A percentile compares a stretch with the other conserved stretches of the same genome.
Conservation (phyloP, 2,329 filamentous ascomycete genomes). For the Trichophyton mentagrophytes region DNA sequence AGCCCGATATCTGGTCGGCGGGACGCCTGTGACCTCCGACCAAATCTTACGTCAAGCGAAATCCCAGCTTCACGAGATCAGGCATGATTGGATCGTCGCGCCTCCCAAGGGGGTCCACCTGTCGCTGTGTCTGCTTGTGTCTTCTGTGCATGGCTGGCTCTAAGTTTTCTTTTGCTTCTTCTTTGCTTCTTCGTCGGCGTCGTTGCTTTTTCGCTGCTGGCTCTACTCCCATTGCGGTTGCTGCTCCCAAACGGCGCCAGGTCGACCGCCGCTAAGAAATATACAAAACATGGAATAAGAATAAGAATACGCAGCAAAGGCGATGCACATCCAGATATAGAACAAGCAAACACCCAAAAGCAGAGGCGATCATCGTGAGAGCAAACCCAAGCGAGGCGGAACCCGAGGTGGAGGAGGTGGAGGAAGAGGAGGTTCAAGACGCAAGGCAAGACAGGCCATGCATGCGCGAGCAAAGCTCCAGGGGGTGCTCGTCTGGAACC, state of each 20-base stretch:
- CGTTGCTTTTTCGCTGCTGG: background rate
- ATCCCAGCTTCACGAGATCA: background rate
- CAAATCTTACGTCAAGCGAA: background rate
- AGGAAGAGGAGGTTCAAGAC: too few relatives aligned
- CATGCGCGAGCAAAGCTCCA: background rate
- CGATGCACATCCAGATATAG: background rate
- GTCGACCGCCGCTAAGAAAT: background rate
- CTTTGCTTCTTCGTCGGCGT: background rate
- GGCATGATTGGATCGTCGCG: constrained; percentile 1
- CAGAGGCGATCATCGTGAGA: background rate
- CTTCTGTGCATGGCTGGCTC: background rate
- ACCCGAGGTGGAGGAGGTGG: too few relatives aligned
- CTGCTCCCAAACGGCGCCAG: background rate
- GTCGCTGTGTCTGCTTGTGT: too few relatives aligned
- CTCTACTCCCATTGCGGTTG: too few relatives aligned
- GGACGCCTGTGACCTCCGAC: background rate
- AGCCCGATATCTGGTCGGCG: background rate
- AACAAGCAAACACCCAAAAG: background rate
- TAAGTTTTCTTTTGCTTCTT: too few relatives aligned
- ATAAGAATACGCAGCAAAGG: too few relatives aligned
- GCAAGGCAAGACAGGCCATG: background rate
- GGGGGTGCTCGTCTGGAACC: background rate
- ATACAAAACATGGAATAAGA: too few relatives aligned
- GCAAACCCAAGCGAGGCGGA: background rate
- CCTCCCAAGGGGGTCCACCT: background rate